A percentile compares a stretch with the other conserved stretches of the same genome.
phyloP scores from a whole-genome alignment of 1,284 basidiomycete genomes.

The Papiliotrema fonsecae region DNA sequence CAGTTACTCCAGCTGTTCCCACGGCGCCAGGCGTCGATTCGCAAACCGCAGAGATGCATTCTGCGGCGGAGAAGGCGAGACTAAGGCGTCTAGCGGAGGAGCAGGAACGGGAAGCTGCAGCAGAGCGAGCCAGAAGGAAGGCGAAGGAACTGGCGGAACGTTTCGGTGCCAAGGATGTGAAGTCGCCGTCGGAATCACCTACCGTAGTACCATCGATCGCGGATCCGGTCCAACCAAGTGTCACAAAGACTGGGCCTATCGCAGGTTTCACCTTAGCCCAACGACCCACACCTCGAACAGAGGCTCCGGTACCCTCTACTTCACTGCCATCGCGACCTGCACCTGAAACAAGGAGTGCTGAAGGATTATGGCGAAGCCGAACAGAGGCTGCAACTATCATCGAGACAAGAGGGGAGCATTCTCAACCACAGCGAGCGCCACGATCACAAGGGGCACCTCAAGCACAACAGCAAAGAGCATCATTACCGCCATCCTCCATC shows the following conservation, averaged over 20 bases:
- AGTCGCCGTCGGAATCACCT: not conserved
- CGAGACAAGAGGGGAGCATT: no score
- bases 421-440: no score
- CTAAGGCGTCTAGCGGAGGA: conserved; percentile 70
- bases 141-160: conserved; percentile 77
- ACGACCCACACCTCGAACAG: not conserved
- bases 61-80: conserved; percentile 79
- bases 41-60: conserved; percentile 81
- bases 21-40: conserved; percentile 47
- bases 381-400: no score
- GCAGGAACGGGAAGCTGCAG: conserved; percentile 72
- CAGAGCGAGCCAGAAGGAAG: conserved; percentile 77
- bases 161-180: conserved; percentile 53
- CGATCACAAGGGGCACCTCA: no score
- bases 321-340: conserved; percentile 19
- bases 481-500: no score
- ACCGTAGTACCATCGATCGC: not conserved
- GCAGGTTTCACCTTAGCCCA: not conserved
- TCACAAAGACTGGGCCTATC: not conserved
- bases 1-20: not conserved
- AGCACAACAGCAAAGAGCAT: no score
- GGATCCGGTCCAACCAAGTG: not conserved
- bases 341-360: conserved; percentile 1
- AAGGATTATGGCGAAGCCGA: not conserved
- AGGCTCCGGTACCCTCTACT: not conserved